A percentile compares a stretch with the other conserved stretches of the same genome.
Conservation (phyloP, 2,329 filamentous ascomycete species). For the Alternaria consortialis region DNA sequence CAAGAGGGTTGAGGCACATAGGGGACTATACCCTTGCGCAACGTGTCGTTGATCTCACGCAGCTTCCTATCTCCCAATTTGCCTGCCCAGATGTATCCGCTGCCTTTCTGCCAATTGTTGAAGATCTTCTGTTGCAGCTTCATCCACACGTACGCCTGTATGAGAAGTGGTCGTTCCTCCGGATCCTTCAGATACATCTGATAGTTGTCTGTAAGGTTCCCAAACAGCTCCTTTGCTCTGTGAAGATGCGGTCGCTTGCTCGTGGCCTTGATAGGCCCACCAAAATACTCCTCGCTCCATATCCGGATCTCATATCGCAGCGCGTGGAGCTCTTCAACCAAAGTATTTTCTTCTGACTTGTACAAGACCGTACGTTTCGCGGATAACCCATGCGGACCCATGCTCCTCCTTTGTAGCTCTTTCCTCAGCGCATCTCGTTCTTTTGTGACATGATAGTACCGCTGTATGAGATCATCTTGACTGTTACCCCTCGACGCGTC, state of each 20-base stretch:
- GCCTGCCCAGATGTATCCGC: slow-evolving; percentile 51
- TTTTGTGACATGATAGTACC: slow-evolving; percentile 51
- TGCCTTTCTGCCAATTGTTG: slow-evolving; percentile 46
- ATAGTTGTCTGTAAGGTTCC: slow-evolving; percentile 47
- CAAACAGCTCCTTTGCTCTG: slow-evolving; percentile 45
- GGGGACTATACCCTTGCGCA: slow-evolving; percentile 43
- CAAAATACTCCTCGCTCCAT: slow-evolving; percentile 50
- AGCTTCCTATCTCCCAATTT: slow-evolving; percentile 50
- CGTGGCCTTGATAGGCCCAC: slow-evolving; percentile 35
- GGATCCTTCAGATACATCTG: slow-evolving; percentile 43
- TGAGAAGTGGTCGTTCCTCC: slow-evolving; percentile 44
- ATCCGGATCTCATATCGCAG: slow-evolving; percentile 46
- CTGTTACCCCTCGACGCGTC: slow-evolving; percentile 42
- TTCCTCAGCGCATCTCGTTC: slow-evolving; percentile 50
- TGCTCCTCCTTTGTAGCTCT: slow-evolving; percentile 47
- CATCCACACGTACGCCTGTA: slow-evolving; percentile 50
- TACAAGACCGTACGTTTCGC: slow-evolving; percentile 37
- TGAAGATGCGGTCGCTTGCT: slow-evolving; percentile 46
- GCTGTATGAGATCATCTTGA: slow-evolving; percentile 50
- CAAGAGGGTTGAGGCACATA: no score
- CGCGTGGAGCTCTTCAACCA: slow-evolving; percentile 47
- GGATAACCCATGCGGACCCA: slow-evolving; percentile 43
- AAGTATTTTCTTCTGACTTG: slow-evolving; percentile 48
- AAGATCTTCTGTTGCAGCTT: slow-evolving; percentile 50
- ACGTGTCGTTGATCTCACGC: slow-evolving; percentile 47